These are phyloP conservation scores for Onygena corvina DNA, from an alignment of 2,329 filamentous ascomycete species.

Conservation along the genomic window DNA sequence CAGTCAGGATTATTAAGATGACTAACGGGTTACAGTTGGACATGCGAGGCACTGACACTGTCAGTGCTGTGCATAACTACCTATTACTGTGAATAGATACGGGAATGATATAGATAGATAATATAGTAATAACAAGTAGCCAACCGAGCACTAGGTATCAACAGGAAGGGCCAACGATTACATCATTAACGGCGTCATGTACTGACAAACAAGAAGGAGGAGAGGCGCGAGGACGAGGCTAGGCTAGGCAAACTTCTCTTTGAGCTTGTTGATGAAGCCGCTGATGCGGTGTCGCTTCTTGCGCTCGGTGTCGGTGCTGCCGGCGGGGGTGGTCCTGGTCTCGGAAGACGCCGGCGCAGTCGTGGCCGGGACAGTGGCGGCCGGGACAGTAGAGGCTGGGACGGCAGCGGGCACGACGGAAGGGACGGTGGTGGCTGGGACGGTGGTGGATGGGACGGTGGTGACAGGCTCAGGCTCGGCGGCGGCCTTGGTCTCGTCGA, in stretches of 20 bases:
- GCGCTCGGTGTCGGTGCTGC: constrained; percentile 35
- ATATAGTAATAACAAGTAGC: no score
- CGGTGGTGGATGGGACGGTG: constrained; percentile 17
- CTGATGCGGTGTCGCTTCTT: constrained; percentile 58
- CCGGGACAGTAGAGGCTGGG: constrained; percentile 16
- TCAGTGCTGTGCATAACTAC: no score
- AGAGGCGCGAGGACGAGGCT: neutral
- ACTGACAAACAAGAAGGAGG: no score
- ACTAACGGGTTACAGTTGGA: no score
- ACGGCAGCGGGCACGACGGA: constrained; percentile 13
- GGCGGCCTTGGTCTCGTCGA: constrained; percentile 7
- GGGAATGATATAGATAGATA: no score
- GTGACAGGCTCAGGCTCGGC: constrained; percentile 7
- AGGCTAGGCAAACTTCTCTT: constrained; percentile 41
- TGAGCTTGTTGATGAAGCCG: constrained; percentile 46
- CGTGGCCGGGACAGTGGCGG: constrained; percentile 11
- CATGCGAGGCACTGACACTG: no score
- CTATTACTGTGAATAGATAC: no score
- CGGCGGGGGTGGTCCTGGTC: constrained; percentile 17
- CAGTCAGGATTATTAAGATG: no score
- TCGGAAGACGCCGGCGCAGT: constrained; percentile 13
- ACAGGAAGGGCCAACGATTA: no score
- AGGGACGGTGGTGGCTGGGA: constrained; percentile 14
- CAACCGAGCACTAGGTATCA: no score
- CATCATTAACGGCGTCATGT: no score